A percentile compares a stretch with the other conserved stretches of the same genome.
Evolutionary conservation across 2,329 filamentous ascomycete genomes (phyloP).

Genomic region (Alternaria arbusti): DNA sequence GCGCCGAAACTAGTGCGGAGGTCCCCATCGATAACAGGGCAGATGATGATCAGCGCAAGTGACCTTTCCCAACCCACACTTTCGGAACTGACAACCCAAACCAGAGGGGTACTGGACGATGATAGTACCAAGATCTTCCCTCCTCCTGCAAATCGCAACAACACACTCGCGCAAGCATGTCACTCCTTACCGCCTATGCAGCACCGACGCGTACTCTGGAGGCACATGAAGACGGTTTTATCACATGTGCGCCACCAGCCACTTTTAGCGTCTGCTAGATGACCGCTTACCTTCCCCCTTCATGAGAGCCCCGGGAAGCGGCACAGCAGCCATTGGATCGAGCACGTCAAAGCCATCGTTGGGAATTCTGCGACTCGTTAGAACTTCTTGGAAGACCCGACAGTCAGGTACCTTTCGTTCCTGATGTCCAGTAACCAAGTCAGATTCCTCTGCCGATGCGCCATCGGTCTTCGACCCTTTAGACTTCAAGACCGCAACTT

Average conservation of each 20-base stretch:
- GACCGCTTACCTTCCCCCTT: neutral
- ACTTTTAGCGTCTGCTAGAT: neutral
- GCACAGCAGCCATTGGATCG: neutral
- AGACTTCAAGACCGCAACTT: neutral
- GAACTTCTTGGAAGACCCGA: conserved; percentile 1
- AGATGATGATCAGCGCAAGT: conserved; percentile 3
- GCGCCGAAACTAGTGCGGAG: neutral
- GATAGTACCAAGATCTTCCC: neutral
- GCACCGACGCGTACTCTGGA: neutral
- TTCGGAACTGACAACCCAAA: neutral
- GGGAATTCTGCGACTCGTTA: conserved; percentile 6
- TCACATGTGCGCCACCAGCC: neutral
- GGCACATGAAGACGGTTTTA: neutral
- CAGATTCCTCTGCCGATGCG: conserved; percentile 7
- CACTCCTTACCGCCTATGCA: neutral
- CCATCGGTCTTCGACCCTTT: neutral
- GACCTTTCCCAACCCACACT: neutral
- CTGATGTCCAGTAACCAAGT: conserved; percentile 6
- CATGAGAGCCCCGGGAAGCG: neutral
- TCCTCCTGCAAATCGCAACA: neutral
- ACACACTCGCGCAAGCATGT: neutral
- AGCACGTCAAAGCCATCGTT: neutral
- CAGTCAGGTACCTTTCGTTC: neutral
- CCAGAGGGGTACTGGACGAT: conserved; percentile 3
- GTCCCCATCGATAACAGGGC: neutral